These are phyloP conservation scores for Carallia pectinifolia DNA, from an alignment of 345 rosid genomes.

Conservation along the genomic window DNA sequence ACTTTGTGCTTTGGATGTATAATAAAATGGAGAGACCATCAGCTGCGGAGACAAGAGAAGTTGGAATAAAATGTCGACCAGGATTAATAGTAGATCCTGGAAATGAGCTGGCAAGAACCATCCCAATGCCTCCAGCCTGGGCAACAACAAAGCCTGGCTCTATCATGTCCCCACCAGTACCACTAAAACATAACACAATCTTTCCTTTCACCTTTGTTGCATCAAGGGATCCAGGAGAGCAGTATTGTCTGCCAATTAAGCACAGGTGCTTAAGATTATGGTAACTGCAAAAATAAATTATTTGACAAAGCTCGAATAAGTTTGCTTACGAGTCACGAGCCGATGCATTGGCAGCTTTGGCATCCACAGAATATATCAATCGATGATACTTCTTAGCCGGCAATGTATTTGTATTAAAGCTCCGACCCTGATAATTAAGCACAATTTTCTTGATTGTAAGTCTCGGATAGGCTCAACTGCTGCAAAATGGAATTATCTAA, in stretches of 20 bases:
- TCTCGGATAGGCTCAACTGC: neutral
- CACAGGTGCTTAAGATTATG: neutral
- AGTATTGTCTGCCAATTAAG: neutral
- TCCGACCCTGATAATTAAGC: constrained; percentile 7
- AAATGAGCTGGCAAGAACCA: constrained; percentile 13
- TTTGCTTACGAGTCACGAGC: constrained; percentile 10
- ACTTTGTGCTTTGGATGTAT: constrained; percentile 14
- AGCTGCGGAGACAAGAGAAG: constrained; percentile 7
- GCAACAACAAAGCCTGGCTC: constrained; percentile 10
- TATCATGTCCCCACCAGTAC: neutral
- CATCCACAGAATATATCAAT: constrained; percentile 15
- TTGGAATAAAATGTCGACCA: constrained; percentile 9
- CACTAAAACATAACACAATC: constrained; percentile 14
- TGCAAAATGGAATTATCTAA: neutral
- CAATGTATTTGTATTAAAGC: constrained; percentile 3
- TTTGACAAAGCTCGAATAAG: neutral
- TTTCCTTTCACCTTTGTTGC: constrained; percentile 15
- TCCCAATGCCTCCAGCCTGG: constrained; percentile 21
- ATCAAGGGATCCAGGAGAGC: constrained; percentile 9
- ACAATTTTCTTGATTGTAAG: neutral
- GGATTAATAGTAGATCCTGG: neutral
- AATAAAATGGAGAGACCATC: constrained; percentile 21
- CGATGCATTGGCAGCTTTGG: constrained; percentile 13
- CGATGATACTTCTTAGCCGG: constrained; percentile 12
- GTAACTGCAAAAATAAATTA: neutral